Percentiles rank a stretch among this genome's conserved stretches.
Conservation (phyloP, 139 green algal genomes). For the Tetradesmus obliquus region DNA sequence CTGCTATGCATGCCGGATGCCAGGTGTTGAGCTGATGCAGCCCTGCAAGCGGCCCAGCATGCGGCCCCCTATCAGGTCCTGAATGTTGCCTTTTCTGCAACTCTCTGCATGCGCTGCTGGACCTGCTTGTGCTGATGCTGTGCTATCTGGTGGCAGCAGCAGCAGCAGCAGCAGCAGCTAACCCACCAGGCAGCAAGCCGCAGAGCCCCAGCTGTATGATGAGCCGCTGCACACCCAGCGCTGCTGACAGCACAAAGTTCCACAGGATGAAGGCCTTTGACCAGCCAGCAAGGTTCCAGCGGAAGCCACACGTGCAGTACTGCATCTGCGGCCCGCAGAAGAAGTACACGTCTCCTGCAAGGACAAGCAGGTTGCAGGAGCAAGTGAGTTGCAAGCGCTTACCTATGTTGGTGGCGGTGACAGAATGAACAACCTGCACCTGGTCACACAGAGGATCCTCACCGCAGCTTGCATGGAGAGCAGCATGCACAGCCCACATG, state of each 20-base stretch:
- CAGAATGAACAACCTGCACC: too few species aligned
- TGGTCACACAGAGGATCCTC: neutral
- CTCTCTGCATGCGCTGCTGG: too few species aligned
- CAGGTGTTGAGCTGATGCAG: too few species aligned
- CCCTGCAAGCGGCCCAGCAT: neutral
- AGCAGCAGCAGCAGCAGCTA: neutral
- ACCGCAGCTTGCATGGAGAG: neutral
- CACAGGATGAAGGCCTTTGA: constrained; percentile 76
- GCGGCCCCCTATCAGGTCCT: too few species aligned
- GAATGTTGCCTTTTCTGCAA: too few species aligned
- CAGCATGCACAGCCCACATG: neutral
- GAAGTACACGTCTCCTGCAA: constrained; percentile 83
- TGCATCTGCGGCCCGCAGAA: constrained; percentile 78
- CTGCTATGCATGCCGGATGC: neutral
- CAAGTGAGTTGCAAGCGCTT: neutral
- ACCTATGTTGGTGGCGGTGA: too few species aligned
- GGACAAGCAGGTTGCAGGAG: constrained; percentile 10
- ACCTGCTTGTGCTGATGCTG: neutral
- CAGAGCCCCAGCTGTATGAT: constrained; percentile 69
- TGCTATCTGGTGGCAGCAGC: neutral
- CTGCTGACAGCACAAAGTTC: constrained; percentile 76
- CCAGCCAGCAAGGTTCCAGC: constrained; percentile 80
- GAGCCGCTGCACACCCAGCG: constrained; percentile 73
- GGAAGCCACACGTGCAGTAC: constrained; percentile 80
- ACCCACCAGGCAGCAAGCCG: constrained; percentile 78